Percentiles rank a stretch among this genome's conserved stretches.
Evolutionary conservation across 345 rosid species (phyloP).

Genomic region (Hibiscus mutabilis): DNA sequence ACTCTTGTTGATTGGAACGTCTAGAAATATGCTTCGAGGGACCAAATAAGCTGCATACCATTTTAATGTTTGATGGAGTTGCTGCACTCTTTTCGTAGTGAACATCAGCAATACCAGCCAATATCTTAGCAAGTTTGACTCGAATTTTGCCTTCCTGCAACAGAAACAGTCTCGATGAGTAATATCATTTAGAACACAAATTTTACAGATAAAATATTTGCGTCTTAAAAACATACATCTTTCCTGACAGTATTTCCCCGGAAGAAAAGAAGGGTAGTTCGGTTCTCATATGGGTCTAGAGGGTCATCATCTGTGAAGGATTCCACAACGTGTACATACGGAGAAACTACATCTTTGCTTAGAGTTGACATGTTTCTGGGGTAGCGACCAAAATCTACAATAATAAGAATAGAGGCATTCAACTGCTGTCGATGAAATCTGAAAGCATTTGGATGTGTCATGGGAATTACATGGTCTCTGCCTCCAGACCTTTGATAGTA

Average conservation of each 20-base stretch:
- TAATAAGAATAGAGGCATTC: slow-evolving; percentile 81
- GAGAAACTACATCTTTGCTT: slow-evolving; percentile 47
- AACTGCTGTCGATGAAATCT: slow-evolving; percentile 77
- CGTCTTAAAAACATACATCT: neutral
- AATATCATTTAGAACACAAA: neutral
- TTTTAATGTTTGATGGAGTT: neutral
- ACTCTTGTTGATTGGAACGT: neutral
- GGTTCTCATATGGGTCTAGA: neutral
- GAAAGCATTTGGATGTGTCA: slow-evolving; percentile 99
- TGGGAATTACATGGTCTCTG: slow-evolving; percentile 91
- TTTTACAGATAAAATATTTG: too few species aligned
- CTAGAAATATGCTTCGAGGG: neutral
- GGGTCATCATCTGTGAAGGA: neutral
- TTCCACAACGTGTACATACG: neutral
- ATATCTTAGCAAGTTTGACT: neutral
- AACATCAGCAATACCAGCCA: neutral
- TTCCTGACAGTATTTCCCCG: neutral
- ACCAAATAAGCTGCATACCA: neutral
- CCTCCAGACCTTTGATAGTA: slow-evolving; percentile 93
- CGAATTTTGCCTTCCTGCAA: neutral
- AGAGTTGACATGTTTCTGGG: slow-evolving; percentile 62
- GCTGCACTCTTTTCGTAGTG: neutral
- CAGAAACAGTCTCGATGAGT: neutral
- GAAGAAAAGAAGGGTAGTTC: neutral
- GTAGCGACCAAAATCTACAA: slow-evolving; percentile 88